Percentiles rank a stretch among this genome's conserved stretches.
phyloP scores from a whole-genome alignment of 768 basidiomycete genomes.

The Podaxis rugospora region DNA sequence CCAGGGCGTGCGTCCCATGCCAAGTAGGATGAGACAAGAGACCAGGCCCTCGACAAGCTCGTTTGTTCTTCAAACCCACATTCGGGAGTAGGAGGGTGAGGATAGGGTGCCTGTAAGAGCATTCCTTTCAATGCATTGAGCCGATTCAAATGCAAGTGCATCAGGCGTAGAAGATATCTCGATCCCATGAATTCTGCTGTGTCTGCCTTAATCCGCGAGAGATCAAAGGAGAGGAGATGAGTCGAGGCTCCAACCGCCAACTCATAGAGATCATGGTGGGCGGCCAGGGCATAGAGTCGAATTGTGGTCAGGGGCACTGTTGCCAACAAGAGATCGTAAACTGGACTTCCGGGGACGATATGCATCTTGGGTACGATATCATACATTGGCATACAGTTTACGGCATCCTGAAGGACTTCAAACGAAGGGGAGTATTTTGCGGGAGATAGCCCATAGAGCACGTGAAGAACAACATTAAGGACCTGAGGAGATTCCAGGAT shows the following conservation, averaged over 20 bases:
- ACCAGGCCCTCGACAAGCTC: slow-evolving; percentile 21
- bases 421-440: slow-evolving; percentile 45
- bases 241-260: slow-evolving; percentile 34
- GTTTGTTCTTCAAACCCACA: slow-evolving; percentile 20
- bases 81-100: slow-evolving; percentile 14
- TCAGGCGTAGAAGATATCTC: slow-evolving; percentile 31
- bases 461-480: slow-evolving; percentile 50
- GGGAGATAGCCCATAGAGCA: slow-evolving; percentile 45
- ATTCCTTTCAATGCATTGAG: slow-evolving; percentile 23
- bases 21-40: slow-evolving; percentile 20
- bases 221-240: slow-evolving; percentile 28
- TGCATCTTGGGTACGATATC: slow-evolving; percentile 15
- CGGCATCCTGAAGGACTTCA: slow-evolving; percentile 37
- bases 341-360: slow-evolving; percentile 20
- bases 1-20: slow-evolving; percentile 21
- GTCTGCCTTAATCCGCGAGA: slow-evolving; percentile 25
- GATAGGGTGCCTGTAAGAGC: slow-evolving; percentile 16
- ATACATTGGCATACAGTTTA: slow-evolving; percentile 25
- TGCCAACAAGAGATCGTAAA: slow-evolving; percentile 14
- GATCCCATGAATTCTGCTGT: slow-evolving; percentile 29
- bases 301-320: slow-evolving; percentile 26
- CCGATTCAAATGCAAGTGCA: slow-evolving; percentile 29
- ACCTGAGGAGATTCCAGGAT: slow-evolving; percentile 37
- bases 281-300: slow-evolving; percentile 33
- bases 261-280: slow-evolving; percentile 22